phyloP scores from a whole-genome alignment of 2,329 filamentous ascomycete genomes.

The Bipolaris zeicola region DNA sequence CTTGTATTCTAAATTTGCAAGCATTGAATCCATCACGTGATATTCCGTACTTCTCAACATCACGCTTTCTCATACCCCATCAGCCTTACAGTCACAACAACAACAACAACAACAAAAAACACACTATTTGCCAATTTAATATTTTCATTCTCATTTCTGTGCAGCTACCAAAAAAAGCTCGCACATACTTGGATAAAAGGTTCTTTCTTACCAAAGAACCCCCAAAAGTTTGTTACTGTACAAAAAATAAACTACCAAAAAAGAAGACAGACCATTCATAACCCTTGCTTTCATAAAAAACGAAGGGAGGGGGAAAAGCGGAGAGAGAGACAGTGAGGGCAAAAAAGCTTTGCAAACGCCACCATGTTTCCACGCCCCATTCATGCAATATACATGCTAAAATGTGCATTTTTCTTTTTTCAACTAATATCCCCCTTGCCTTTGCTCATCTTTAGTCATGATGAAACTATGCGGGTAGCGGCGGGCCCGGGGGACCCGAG shows the following conservation, averaged over 20 bases:
- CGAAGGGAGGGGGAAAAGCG: background rate
- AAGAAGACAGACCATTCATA: background rate
- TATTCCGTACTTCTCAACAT: no score
- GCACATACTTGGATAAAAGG: background rate
- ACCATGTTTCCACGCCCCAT: background rate
- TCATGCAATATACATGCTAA: constrained; percentile 2
- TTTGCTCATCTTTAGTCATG: background rate
- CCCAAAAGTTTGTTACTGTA: constrained; percentile 2
- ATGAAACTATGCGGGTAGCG: constrained; percentile 25
- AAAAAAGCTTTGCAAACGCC: background rate
- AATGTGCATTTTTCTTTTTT: background rate
- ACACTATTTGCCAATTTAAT: no score
- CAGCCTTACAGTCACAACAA: no score
- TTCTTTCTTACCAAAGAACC: background rate
- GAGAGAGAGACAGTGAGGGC: background rate
- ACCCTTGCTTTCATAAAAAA: background rate
- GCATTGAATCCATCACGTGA: no score
- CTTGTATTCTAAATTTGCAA: no score
- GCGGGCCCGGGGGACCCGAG: constrained; percentile 21
- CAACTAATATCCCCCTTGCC: background rate
- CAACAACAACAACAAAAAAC: no score
- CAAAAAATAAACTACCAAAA: background rate
- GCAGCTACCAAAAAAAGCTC: no score
- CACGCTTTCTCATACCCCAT: no score
- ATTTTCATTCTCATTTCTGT: background rate